Evolutionary conservation across 2,329 filamentous ascomycete genomes (phyloP).

Genomic region (Fusarium coffeatum): DNA sequence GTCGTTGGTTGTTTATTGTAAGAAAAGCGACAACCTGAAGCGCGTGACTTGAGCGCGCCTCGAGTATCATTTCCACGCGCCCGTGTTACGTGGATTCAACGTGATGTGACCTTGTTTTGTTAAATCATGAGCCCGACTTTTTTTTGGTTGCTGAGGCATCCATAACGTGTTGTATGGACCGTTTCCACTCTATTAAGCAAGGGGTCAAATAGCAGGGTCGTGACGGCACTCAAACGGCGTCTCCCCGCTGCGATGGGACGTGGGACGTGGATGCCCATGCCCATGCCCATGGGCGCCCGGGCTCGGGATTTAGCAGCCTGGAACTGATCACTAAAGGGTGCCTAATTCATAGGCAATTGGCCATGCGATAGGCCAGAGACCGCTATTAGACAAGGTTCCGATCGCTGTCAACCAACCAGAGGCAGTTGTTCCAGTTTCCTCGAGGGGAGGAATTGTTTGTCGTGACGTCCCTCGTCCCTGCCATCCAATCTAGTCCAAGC

Average conservation of each 20-base stretch:
- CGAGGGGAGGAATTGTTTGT: slow-evolving; percentile 8
- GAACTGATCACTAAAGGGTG: slow-evolving; percentile 20
- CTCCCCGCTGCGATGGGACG: slow-evolving; percentile 19
- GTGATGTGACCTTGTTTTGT: slow-evolving; percentile 38
- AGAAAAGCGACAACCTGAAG: slow-evolving; percentile 1
- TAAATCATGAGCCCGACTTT: slow-evolving; percentile 29
- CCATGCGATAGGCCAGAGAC: slow-evolving; percentile 9
- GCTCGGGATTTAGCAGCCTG: slow-evolving; percentile 27
- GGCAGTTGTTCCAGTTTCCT: slow-evolving; percentile 1
- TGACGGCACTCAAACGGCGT: slow-evolving; percentile 29
- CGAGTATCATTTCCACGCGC: slow-evolving; percentile 31
- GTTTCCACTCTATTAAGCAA: slow-evolving; percentile 30
- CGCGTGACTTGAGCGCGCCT: slow-evolving; percentile 37
- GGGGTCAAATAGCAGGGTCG: slow-evolving; percentile 23
- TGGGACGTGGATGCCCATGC: not conserved
- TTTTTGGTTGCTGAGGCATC: slow-evolving; percentile 46
- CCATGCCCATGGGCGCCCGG: not conserved
- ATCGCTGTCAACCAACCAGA: slow-evolving; percentile 34
- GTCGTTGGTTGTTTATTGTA: slow-evolving; percentile 1
- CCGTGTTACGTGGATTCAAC: slow-evolving; percentile 27
- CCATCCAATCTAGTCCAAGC: slow-evolving; percentile 1
- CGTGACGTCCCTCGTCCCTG: slow-evolving; percentile 39
- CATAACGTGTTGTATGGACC: slow-evolving; percentile 6
- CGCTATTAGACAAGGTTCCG: slow-evolving; percentile 7
- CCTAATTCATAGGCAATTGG: slow-evolving; percentile 21